A percentile compares a stretch with the other conserved stretches of the same genome.
Evolutionary conservation across 176 grass and related monocot species (phyloP).

Genomic region (Phoenix dactylifera): DNA sequence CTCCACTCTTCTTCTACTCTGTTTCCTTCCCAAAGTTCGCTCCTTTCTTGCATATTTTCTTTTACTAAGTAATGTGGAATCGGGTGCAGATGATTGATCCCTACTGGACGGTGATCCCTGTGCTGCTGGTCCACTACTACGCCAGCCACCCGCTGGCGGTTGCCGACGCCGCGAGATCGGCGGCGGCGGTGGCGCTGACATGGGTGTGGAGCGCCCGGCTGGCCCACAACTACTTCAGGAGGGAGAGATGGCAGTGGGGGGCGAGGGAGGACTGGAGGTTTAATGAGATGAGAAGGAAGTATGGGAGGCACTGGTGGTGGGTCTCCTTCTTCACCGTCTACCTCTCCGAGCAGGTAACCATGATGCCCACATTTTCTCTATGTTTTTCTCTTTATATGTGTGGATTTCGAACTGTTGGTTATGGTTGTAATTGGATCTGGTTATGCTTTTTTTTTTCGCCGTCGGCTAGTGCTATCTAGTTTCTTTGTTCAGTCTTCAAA

Average conservation of each 20-base stretch:
- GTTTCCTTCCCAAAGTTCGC: not conserved
- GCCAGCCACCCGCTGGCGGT: constrained; percentile 44
- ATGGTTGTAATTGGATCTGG: no score
- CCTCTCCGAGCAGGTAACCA: constrained; percentile 66
- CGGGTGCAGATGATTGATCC: constrained; percentile 70
- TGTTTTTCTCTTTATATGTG: not conserved
- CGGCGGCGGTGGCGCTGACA: constrained; percentile 29
- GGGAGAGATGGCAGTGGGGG: constrained; percentile 67
- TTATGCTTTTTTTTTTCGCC: no score
- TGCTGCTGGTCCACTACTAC: constrained; percentile 82
- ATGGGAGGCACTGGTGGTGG: constrained; percentile 81
- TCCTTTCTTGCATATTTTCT: not conserved
- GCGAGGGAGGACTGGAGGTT: constrained; percentile 87
- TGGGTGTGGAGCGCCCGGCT: constrained; percentile 80
- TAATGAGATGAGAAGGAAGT: constrained; percentile 65
- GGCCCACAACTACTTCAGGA: constrained; percentile 86
- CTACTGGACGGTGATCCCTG: constrained; percentile 95
- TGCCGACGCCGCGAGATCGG: constrained; percentile 34
- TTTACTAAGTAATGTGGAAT: not conserved
- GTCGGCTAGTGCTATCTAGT: no score
- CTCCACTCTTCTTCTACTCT: not conserved
- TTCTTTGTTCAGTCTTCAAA: no score
- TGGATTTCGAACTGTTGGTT: no score
- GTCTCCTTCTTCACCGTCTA: constrained; percentile 87
- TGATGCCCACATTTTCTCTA: not conserved